Conservation (phyloP, 2,329 filamentous ascomycete genomes). For the Colletotrichum sublineola region DNA sequence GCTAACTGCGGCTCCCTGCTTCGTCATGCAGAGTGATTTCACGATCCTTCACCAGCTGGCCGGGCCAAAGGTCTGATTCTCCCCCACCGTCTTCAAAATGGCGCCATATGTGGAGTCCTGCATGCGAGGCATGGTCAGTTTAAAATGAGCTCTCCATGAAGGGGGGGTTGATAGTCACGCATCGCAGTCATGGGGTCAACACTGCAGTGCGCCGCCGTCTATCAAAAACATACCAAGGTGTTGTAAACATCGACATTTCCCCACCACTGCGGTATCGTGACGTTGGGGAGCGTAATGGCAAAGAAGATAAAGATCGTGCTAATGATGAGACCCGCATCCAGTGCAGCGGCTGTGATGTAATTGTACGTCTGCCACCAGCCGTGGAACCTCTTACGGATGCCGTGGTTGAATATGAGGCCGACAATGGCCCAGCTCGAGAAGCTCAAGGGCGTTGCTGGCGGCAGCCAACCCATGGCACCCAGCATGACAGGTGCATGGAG, state of each 20-base stretch:
- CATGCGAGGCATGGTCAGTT: conserved; percentile 11
- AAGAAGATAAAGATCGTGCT: conserved; percentile 52
- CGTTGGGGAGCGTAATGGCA: conserved; percentile 49
- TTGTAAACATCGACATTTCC: conserved; percentile 64
- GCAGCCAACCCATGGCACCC: conserved; percentile 65
- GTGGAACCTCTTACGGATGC: conserved; percentile 64
- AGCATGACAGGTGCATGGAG: conserved; percentile 71
- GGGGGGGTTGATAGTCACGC: background rate
- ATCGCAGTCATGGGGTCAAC: background rate
- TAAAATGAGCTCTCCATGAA: background rate
- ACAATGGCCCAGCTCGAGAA: conserved; percentile 71
- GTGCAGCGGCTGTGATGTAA: conserved; percentile 56
- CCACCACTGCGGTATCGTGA: conserved; percentile 58
- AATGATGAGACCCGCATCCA: conserved; percentile 56
- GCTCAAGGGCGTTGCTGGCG: conserved; percentile 71
- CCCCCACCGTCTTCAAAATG: conserved; percentile 45
- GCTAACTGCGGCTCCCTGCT: conserved; percentile 35
- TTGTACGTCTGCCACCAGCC: conserved; percentile 70
- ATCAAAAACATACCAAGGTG: conserved; percentile 46
- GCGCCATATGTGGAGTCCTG: conserved; percentile 45
- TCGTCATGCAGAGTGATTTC: conserved; percentile 22
- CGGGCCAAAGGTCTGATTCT: conserved; percentile 50
- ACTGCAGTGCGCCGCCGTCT: background rate
- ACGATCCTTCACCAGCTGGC: conserved; percentile 47
- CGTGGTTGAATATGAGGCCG: conserved; percentile 70